Base-by-base conservation (phyloP, 495 filamentous ascomycete genomes). In the Hypoxylon rickii region DNA sequence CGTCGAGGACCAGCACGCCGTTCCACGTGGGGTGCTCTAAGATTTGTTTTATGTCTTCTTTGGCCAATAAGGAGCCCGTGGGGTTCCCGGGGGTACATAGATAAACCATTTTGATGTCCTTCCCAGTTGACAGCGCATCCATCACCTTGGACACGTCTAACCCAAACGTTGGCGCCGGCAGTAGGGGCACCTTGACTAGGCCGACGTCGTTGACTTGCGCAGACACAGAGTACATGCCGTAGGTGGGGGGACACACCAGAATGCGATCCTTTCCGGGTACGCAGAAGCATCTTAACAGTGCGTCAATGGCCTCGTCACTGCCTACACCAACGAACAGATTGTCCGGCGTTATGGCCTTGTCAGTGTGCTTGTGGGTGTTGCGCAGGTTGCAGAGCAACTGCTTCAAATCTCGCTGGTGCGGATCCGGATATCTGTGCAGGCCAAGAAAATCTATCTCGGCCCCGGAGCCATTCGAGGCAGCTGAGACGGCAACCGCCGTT, bases 181-280 rank as follows among this genome's bases (percentile, higher is more conserved):
- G 64, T n/a, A 97, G 75, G 1, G 90, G 89, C 13, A 97, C 86
- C 67, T 88, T 89, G 63, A 96, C 87, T 6, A 97, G 79, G 12
- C 80, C 81, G 18, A 98, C 73, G 64, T 97, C 95, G 74, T 98
- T 98, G 52, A 96, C 86, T 63, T 92, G 86, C 0, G 95, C 94
- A 40, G 89, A 94, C 13, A 97, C 94, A 17, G 83, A 79, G 74
- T 98, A 97, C 94, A 98, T 98, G 64, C 94, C 94, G 73, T 98
- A 98, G 0, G 94, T 98, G 0, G 95, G 94, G 16, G 94, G 94
- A 66, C 92, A 97, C 19, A 89, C 91, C 10, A 98, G 82, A 69
- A 97, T 92, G 60, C 88, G 89, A 72, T 97, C 95, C 44, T 76
- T 78, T 17, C 90, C 89, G 1, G 94, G 94, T 2, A 80, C 73